Evolutionary conservation across 345 rosid species (phyloP).

Genomic region (Eucalyptus sp.): DNA sequence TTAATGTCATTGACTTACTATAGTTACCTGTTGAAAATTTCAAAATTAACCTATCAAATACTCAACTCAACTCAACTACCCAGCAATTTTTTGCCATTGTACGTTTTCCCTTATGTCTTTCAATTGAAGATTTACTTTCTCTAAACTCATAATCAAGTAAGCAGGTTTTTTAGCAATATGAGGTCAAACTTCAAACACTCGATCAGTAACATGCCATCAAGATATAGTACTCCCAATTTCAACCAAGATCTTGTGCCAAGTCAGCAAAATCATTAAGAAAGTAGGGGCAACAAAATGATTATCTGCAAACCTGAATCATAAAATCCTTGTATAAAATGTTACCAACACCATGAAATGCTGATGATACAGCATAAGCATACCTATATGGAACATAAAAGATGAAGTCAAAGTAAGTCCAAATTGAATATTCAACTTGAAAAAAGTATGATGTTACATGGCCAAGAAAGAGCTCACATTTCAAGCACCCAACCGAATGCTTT

Average conservation of each 20-base stretch:
- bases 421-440: background rate
- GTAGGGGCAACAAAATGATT: background rate
- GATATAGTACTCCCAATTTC: background rate
- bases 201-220: background rate
- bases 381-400: slow-evolving; percentile 20
- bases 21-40: background rate
- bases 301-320: slow-evolving; percentile 83
- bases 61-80: background rate
- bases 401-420: background rate
- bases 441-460: background rate
- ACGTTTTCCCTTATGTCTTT: background rate
- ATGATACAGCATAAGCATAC: slow-evolving; percentile 97
- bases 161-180: background rate
- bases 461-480: slow-evolving; percentile 54
- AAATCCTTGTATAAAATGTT: slow-evolving; percentile 81
- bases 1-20: background rate
- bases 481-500: slow-evolving; percentile 99
- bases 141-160: background rate
- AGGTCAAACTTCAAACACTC: background rate
- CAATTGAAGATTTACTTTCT: background rate
- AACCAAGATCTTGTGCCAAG: background rate
- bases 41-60: background rate
- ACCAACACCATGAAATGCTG: slow-evolving; percentile 85
- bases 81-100: background rate
- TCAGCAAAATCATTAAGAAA: background rate